Evolutionary conservation across 176 grass and related monocot genomes (phyloP).

Genomic region (Eragrostis nindensis): DNA sequence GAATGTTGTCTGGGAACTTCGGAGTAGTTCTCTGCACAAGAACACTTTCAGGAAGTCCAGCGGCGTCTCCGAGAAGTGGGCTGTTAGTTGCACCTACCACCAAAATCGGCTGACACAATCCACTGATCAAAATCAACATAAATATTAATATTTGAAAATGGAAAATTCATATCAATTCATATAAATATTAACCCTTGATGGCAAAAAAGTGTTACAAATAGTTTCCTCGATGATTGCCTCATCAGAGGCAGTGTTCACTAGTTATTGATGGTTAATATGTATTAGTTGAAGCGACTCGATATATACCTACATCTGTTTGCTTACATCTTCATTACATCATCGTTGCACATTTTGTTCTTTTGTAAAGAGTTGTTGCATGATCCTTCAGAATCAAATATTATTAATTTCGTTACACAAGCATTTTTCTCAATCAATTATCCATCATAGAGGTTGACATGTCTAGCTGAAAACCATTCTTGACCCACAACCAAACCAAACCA

Average conservation of each 20-base stretch:
- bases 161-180: not conserved
- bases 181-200: not conserved
- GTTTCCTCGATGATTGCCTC: not conserved
- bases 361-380: slow-evolving; percentile 18
- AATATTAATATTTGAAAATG: not conserved
- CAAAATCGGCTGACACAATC: not conserved
- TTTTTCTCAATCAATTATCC: not conserved
- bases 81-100: slow-evolving; percentile 21
- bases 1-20: not conserved
- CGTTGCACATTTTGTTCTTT: slow-evolving; percentile 14
- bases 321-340: slow-evolving; percentile 31
- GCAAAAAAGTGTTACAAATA: not conserved
- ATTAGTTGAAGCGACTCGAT: not conserved
- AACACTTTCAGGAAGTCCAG: not conserved
- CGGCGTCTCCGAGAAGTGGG: not conserved
- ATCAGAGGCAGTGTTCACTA: not conserved
- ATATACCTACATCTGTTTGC: not conserved
- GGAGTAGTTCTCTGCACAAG: too few species aligned
- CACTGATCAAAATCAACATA: not conserved
- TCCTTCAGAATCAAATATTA: not conserved
- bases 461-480: slow-evolving; percentile 16
- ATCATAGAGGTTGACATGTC: not conserved
- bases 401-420: not conserved
- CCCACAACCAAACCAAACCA: not conserved
- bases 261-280: not conserved